Conservation (phyloP, 129 eudicot genomes). For the Smallanthus sonchifolius region DNA sequence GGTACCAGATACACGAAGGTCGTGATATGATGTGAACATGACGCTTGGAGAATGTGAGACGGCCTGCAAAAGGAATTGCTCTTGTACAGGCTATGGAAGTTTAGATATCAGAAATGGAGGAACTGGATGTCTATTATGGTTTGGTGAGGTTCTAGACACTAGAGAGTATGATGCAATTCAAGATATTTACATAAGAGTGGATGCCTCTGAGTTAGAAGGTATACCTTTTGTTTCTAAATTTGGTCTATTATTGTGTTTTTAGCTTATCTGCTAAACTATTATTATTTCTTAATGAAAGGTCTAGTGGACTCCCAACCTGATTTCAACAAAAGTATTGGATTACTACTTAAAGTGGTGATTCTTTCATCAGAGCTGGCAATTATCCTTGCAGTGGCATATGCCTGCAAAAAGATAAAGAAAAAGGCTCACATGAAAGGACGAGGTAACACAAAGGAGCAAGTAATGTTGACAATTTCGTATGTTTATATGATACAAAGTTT, state of each 20-base stretch:
- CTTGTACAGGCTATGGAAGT: conserved; percentile 31
- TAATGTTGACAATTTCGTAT: neutral
- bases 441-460: neutral
- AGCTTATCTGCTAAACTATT: neutral
- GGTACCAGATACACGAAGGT: conserved; percentile 24
- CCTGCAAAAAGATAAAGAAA: neutral
- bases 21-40: conserved; percentile 24
- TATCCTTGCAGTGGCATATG: neutral
- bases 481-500: neutral
- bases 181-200: conserved; percentile 17
- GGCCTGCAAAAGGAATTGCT: conserved; percentile 23
- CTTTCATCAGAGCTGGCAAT: neutral
- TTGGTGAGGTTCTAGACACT: conserved; percentile 20
- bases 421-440: neutral
- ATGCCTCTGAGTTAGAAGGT: conserved; percentile 17
- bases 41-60: conserved; percentile 27
- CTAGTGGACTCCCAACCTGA: neutral
- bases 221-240: neutral
- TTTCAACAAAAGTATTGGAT: neutral
- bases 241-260: neutral
- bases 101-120: conserved; percentile 22
- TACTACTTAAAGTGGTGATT: neutral
- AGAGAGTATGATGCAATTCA: conserved; percentile 7
- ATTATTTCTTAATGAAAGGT: neutral
- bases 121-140: conserved; percentile 34